These are phyloP conservation scores for Parastagonospora avenae DNA, from an alignment of 2,329 filamentous ascomycete genomes.

Conservation along the genomic window DNA sequence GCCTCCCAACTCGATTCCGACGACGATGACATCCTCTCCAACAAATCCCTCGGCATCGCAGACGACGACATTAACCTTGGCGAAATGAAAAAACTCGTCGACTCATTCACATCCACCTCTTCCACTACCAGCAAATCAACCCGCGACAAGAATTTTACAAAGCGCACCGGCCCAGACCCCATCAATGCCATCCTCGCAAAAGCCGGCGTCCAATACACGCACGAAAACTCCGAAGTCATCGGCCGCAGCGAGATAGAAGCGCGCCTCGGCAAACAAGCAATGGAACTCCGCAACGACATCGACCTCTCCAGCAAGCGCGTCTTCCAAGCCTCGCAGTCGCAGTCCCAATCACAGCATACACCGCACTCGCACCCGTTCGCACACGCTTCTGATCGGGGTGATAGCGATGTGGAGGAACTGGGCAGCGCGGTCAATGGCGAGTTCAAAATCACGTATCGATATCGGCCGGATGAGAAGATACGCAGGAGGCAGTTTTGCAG, in stretches of 20 bases:
- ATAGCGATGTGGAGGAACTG: constrained; percentile 18
- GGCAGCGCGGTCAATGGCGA: constrained; percentile 30
- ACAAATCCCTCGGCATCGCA: constrained; percentile 32
- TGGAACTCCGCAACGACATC: constrained; percentile 61
- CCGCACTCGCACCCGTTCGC: constrained; percentile 6
- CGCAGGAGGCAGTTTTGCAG: constrained; percentile 84
- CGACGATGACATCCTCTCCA: constrained; percentile 33
- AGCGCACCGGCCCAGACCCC: constrained; percentile 66
- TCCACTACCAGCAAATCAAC: constrained; percentile 26
- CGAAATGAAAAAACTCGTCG: constrained; percentile 63
- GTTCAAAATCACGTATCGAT: constrained; percentile 61
- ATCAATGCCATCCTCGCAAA: constrained; percentile 86
- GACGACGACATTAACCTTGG: constrained; percentile 48
- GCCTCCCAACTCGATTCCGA: constrained; percentile 35
- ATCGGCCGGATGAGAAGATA: constrained; percentile 76
- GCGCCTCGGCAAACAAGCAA: constrained; percentile 76
- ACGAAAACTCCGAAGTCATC: constrained; percentile 94
- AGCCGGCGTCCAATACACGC: constrained; percentile 91
- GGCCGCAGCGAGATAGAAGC: constrained; percentile 92
- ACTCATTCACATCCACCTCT: constrained; percentile 33
- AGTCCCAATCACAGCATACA: constrained; percentile 15
- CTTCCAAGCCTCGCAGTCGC: constrained; percentile 59
- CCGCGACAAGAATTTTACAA: constrained; percentile 44
- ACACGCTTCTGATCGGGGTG: constrained; percentile 23
- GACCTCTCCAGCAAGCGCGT: constrained; percentile 60